Base-by-base conservation (phyloP, 768 basidiomycete species). In the Pulveroboletus sp. region DNA sequence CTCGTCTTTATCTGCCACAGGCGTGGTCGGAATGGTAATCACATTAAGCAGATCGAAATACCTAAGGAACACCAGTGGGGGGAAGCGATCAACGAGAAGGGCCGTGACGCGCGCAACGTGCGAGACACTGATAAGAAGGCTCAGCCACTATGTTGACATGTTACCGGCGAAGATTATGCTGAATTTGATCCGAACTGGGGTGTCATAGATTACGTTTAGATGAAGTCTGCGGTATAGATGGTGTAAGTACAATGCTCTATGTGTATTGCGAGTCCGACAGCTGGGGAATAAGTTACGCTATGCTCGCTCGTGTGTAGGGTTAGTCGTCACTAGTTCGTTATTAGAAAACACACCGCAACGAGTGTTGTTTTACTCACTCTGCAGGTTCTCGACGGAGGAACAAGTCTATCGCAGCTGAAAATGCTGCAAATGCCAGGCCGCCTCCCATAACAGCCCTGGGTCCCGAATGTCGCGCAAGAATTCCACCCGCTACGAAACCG, bases 341-440 rank as follows among this genome's bases (percentile, higher is more conserved):
- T 53, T 46, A 57, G 59, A 26, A 38, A 41, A 47, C 24, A 32
- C 39, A 26, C 8, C 3, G 7, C 50, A 55, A 42, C 41, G 4
- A 37, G 7, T 26, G 21, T 8, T 10, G 8, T 40, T 3, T 15
- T 32, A 69, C 84, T 66, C 60, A 86, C 89, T 91, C 89, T 62
- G 84, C 65, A n/a, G 87, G 73, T 66, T 91, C 87, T 66, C 86
- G 75, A 68, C 86, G 78, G 52, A 93, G 67, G 68, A 89, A 95
- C 26, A 71, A 47, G 67, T 98, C 95, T 56, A 98, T 94, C 10
- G 78, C 92, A 0, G 83, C 83, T 11, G 93, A 95, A 72, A 98
- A 98, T 2, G 87, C 92, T 11, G 91, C 92, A 63, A 98, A 98
- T 1, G 88, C 92, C 8, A 92, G 54, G 17, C 90, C 95, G 59